Conservation (phyloP, 352 stramenopile species). For the Albugo laibachii region DNA sequence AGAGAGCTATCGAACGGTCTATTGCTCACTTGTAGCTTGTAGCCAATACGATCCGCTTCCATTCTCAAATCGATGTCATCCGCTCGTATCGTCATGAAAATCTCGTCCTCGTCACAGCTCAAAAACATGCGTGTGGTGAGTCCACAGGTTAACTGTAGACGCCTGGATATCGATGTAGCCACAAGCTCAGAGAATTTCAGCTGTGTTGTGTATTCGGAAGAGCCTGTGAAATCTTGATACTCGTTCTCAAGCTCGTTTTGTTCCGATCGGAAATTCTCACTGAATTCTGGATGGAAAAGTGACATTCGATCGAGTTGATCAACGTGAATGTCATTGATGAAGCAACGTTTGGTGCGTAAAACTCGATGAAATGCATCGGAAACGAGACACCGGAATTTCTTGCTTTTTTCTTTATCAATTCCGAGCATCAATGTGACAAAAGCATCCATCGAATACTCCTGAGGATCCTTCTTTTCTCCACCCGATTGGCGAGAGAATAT, state of each 20-base stretch:
- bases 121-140: conserved; percentile 65
- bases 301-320: conserved; percentile 12
- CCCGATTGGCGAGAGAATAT: conserved; percentile 46
- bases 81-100: conserved; percentile 65
- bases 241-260: conserved; percentile 27
- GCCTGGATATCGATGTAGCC: conserved; percentile 30
- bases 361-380: conserved; percentile 56
- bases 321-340: conserved; percentile 22
- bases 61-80: conserved; percentile 55
- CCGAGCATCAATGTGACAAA: conserved; percentile 52
- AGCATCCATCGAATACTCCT: conserved; percentile 33
- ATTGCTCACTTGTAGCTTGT: conserved; percentile 55
- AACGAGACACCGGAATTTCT: conserved; percentile 17
- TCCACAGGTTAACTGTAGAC: conserved; percentile 53
- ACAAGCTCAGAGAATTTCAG: conserved; percentile 45
- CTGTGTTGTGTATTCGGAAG: conserved; percentile 22
- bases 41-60: conserved; percentile 49
- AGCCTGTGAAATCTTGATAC: conserved; percentile 35
- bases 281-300: conserved; percentile 11
- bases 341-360: conserved; percentile 44
- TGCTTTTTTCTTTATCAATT: conserved; percentile 27
- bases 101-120: conserved; percentile 49
- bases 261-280: conserved; percentile 24
- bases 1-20: conserved; percentile 33
- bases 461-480: conserved; percentile 39